Evolutionary conservation across 2,329 filamentous ascomycete genomes (phyloP).

Genomic region (Xylariaceae sp.): DNA sequence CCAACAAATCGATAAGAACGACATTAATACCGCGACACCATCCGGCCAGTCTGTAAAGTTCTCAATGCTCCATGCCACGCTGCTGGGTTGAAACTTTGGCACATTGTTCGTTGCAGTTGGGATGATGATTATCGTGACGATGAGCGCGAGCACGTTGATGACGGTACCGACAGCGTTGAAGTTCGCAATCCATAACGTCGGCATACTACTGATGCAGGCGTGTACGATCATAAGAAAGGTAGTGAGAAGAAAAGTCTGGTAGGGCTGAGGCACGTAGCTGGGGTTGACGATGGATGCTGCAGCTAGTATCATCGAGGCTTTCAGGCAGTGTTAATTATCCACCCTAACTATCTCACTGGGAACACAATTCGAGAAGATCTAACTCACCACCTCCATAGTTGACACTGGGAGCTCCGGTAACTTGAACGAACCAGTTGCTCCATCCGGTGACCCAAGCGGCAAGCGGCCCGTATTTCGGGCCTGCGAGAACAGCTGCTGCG

Average conservation of each 20-base stretch:
- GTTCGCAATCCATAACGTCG: conserved; percentile 71
- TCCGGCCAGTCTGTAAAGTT: conserved; percentile 70
- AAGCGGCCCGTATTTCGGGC: conserved; percentile 42
- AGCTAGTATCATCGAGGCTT: conserved; percentile 72
- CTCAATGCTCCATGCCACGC: conserved; percentile 69
- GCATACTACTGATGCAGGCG: conserved; percentile 69
- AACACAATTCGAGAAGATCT: not conserved
- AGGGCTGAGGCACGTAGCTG: conserved; percentile 66
- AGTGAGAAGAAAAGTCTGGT: conserved; percentile 72
- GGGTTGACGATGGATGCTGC: conserved; percentile 72
- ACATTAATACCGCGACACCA: conserved; percentile 72
- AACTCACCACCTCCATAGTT: conserved; percentile 42
- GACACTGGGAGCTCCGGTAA: conserved; percentile 42
- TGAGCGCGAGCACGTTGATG: conserved; percentile 71
- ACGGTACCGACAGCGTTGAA: conserved; percentile 74
- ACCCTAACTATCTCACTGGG: not conserved
- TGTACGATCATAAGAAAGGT: conserved; percentile 72
- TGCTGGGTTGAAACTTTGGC: conserved; percentile 50
- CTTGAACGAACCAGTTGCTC: conserved; percentile 44
- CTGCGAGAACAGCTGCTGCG: conserved; percentile 71
- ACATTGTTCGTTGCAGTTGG: conserved; percentile 61
- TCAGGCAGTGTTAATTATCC: conserved; percentile 7
- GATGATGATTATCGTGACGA: conserved; percentile 72
- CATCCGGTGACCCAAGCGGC: conserved; percentile 44
- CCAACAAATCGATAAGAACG: conserved; percentile 55